Base-by-base conservation (phyloP, 176 grass and related monocot genomes). In the Ensete ventricosum region DNA sequence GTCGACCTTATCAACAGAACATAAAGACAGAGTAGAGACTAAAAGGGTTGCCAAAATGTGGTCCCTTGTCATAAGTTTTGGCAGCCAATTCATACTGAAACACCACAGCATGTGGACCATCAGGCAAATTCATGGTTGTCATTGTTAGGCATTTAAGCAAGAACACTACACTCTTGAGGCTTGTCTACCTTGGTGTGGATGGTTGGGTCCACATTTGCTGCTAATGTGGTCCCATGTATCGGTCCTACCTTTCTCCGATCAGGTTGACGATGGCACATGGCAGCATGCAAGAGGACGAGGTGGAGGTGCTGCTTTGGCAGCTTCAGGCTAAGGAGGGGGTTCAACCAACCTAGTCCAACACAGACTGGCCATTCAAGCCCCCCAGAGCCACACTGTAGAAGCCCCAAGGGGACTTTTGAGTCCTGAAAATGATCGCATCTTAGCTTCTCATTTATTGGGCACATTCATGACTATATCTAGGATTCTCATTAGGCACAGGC, bases 121-220 rank as follows among this genome's bases (percentile, higher is more conserved):
- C 67, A 69, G 50, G 62, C 27, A 50, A 48, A 50, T 69, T 8
- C 67, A 69, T 69, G 34, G 34, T 69, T 69, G 67, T 69, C 67
- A 50, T 20, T 49, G 67, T 69, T 69, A 69, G 67, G 67, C 67
- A 69, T 69, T 69, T 50, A 69, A 69, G 66, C 29, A 69, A 69
- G 27, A 69, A 8, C 66, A 69, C 17, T 68, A 14, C 8, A 43
- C n/a, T 1, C 16, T 23, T 50, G 9, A 43, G 34, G 34, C 34
- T 43, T 19, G 67, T 50, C 67, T 50, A 34, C 67, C 34, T 43
- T 69, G 43, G 14, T 17, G 34, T 11, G 62, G 22, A 7, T 19
- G 1, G 16, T n/a, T 23, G 20, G 14, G 62, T 21, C 21, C 62
- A 64, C 16, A 64, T 23, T 64, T 64, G 62, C 9, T 69, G 66